phyloP scores from a whole-genome alignment of 179 eudicot genomes.

The Spergularia azorica region DNA sequence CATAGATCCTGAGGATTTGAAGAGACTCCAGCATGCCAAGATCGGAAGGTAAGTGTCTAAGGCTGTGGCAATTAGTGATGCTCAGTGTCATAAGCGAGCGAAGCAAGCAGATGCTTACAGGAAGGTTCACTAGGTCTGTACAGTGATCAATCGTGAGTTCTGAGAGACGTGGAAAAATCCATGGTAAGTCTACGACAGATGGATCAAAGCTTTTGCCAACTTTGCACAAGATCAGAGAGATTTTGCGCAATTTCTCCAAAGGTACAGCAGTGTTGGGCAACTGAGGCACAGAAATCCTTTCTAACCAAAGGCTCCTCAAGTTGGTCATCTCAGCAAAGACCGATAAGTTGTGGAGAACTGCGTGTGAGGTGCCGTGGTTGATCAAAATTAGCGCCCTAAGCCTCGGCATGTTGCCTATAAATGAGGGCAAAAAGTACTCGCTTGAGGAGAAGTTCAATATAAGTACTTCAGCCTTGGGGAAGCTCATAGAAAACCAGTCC shows the following conservation, averaged over 20 bases:
- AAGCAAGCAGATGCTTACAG: slow-evolving; percentile 53
- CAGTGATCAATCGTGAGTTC: slow-evolving; percentile 91
- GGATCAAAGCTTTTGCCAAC: slow-evolving; percentile 42
- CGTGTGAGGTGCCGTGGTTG: slow-evolving; percentile 54
- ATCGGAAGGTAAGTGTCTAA: slow-evolving; percentile 57
- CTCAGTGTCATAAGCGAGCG: slow-evolving; percentile 54
- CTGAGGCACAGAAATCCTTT: slow-evolving; percentile 62
- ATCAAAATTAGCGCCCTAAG: slow-evolving; percentile 65
- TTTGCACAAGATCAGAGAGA: slow-evolving; percentile 70
- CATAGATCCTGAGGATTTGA: slow-evolving; percentile 62
- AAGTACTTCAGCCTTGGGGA: slow-evolving; percentile 86
- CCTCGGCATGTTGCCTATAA: slow-evolving; percentile 68
- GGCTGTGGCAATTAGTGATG: slow-evolving; percentile 78
- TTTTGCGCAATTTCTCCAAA: slow-evolving; percentile 46
- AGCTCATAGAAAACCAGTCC: slow-evolving; percentile 71
- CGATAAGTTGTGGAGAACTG: slow-evolving; percentile 56
- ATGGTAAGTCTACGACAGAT: slow-evolving; percentile 45
- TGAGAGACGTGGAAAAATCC: slow-evolving; percentile 62
- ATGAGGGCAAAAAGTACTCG: slow-evolving; percentile 71
- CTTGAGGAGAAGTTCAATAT: slow-evolving; percentile 62
- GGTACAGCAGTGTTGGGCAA: slow-evolving; percentile 48
- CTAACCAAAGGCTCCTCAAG: slow-evolving; percentile 80
- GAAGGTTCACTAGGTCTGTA: slow-evolving; percentile 53
- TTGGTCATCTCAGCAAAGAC: slow-evolving; percentile 47
- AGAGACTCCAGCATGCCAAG: slow-evolving; percentile 53